Evolutionary conservation across 2,329 filamentous ascomycete species (phyloP), one percentile per base, ranked within the genome.

Genomic region (Colletotrichum tropicale): DNA sequence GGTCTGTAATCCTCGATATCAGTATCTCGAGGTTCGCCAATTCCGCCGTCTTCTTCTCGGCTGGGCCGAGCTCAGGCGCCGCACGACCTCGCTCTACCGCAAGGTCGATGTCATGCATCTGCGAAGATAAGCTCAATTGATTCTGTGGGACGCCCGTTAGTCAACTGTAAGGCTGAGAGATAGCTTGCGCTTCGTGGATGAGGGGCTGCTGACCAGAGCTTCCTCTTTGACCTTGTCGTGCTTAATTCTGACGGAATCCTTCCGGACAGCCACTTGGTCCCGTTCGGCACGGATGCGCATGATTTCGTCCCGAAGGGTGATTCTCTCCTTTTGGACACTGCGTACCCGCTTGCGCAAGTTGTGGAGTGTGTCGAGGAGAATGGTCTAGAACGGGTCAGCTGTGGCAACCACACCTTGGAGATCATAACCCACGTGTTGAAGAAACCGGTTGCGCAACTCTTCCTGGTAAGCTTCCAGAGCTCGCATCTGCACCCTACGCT

Each of bases 61-160:
- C 85, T 2, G 84, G 80, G 2, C 86, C 82, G 13, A 89, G 82
- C 28, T 89, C 86, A 1, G 88, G 84, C 2, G 88, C 89, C 28
- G 87, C 87, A 6, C 86, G 86, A 52, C 88, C 88, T 60, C 88
- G 87, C 64, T 89, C 87, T 12, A 90, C 85, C 1, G 89, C 91
- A 21, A 93, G 82, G 68, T 93, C 91, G 71, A 93, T 88, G 74
- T 93, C 90, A 77, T 93, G 89, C 87, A 93, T 90, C 8, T 88
- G 82, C 5, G 88, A 86, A 21, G 92, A 93, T 18, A 92, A 85
- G 12, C 87, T 85, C 16, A 91, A 85, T 76, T 89, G 87, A 76
- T 88, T 85, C 86, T 84, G 55, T 38, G 43, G 43, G 64, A 38
- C 52, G 28, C 30, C 24, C 21, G 74, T 77, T 68, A 77, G 74